These are phyloP conservation scores for Kodamaea jinghongensis DNA, from an alignment of 805 yeast species.

Conservation along the genomic window DNA sequence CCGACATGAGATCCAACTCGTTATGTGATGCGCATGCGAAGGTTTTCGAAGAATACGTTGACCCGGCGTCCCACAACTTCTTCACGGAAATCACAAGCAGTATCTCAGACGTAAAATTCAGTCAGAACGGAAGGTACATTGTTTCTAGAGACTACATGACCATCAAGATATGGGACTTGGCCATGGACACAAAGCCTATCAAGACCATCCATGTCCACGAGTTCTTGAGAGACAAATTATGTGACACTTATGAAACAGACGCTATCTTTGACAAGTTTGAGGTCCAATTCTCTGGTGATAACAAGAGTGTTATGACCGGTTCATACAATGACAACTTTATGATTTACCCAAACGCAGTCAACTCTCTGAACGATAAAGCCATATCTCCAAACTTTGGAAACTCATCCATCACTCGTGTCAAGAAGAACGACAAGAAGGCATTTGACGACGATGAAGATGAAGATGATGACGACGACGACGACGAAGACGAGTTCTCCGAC, in stretches of 20 bases:
- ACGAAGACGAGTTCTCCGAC: slow-evolving; percentile 14
- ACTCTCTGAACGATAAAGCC: slow-evolving; percentile 13
- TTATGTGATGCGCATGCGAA: slow-evolving; percentile 87
- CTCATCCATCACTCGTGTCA: slow-evolving; percentile 12
- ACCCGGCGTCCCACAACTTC: slow-evolving; percentile 89
- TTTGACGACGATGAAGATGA: slow-evolving; percentile 26
- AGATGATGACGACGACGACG: slow-evolving; percentile 45
- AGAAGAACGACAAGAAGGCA: slow-evolving; percentile 11
- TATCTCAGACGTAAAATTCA: slow-evolving; percentile 89
- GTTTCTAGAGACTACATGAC: slow-evolving; percentile 98
- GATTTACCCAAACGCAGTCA: slow-evolving; percentile 86
- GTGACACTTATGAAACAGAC: slow-evolving; percentile 98
- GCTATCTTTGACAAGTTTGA: slow-evolving; percentile 98
- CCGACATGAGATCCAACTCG: slow-evolving; percentile 95
- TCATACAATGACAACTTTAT: slow-evolving; percentile 95
- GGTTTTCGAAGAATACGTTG: slow-evolving; percentile 88
- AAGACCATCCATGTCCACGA: slow-evolving; percentile 95
- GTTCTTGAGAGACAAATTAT: slow-evolving; percentile 84
- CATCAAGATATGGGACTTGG: slow-evolving; percentile 96
- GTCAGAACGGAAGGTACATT: slow-evolving; percentile 88
- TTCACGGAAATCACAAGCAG: slow-evolving; percentile 96
- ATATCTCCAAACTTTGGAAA: slow-evolving; percentile 15
- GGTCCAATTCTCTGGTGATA: slow-evolving; percentile 92
- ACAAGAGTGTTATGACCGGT: slow-evolving; percentile 91
- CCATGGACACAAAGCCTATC: slow-evolving; percentile 93